Evolutionary conservation across 192 early-diverging fungal genomes (phyloP).

Genomic region (Rhizophagus sp.): DNA sequence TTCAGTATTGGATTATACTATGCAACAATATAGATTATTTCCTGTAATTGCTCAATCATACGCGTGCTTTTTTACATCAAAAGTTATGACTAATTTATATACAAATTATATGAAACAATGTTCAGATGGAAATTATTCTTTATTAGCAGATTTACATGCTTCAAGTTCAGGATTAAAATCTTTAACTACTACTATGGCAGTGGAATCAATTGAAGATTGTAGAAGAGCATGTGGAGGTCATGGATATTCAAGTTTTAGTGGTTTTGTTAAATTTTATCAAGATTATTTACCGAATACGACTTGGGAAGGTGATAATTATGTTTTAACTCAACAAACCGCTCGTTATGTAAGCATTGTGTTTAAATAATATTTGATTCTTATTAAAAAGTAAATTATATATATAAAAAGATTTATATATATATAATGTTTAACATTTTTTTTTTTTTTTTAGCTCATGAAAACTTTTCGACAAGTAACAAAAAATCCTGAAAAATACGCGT

Average conservation of each 20-base stretch:
- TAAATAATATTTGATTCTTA: too few species aligned
- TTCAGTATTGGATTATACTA: constrained; percentile 72
- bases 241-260: constrained; percentile 68
- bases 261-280: constrained; percentile 65
- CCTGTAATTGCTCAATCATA: constrained; percentile 72
- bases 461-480: neutral
- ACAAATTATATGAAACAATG: constrained; percentile 59
- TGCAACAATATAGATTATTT: constrained; percentile 76
- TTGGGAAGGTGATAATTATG: constrained; percentile 85
- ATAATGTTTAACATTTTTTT: too few species aligned
- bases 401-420: too few species aligned
- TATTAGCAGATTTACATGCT: constrained; percentile 76
- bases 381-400: too few species aligned
- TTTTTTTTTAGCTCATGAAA: neutral
- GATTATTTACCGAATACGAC: constrained; percentile 75
- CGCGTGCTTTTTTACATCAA: constrained; percentile 72
- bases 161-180: constrained; percentile 74
- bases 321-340: constrained; percentile 82
- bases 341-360: constrained; percentile 75
- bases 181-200: constrained; percentile 66
- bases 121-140: constrained; percentile 57
- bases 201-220: constrained; percentile 52
- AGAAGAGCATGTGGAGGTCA: constrained; percentile 73
- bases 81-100: constrained; percentile 64
- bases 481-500: constrained; percentile 58